Base-by-base conservation (phyloP, 306 rosid genomes). In the Vigna reflexopilosa region DNA sequence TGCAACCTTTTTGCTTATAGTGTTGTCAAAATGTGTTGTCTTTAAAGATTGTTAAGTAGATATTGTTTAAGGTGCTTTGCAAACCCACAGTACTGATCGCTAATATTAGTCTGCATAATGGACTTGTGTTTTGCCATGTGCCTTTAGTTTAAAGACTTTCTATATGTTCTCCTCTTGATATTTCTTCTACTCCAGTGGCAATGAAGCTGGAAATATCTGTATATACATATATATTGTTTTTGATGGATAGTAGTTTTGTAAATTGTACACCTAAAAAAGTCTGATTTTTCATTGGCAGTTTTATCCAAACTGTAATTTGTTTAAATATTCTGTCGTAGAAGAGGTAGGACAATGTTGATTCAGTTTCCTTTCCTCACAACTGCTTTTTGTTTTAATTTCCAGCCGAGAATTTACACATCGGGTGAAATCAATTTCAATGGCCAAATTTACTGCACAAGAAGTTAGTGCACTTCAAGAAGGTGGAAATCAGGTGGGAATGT, bases 391-490 rank as follows among this genome's bases (percentile, higher is more conserved):
- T 59, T 15, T 54, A 70, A 76, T 84, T 84, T 93, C 71, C 89
- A 95, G 98, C 75, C 97, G 98, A 19, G 98, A 95, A 85, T 95
- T 95, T 81, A 91, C 98, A 0, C 98, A 95, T 79, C 74, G 98
- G 40, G 98, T 95, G 82, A 95, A 95, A 83, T 92, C 98, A 45
- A 68, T 92, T 79, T 95, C 98, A 4, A 92, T 92, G 98, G 93
- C 98, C 44, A 92, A 92, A 66, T 95, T 95, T 84, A 87, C 91
- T 26, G 89, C 91, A 9, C 97, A 92, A 86, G 98, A 95, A 89
- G 98, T 95, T 75, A 79, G 52, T 65, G 91, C 97, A 63, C 98
- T 95, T 80, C 98, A 89, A 85, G 97, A 88, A 83, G 96, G 98
- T 30, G 98, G 98, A 83, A 95, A 95, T 86, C 87, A 91, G 91